phyloP scores from a whole-genome alignment of 1,139 yeast species.

The Saccharomyces hybrid region DNA sequence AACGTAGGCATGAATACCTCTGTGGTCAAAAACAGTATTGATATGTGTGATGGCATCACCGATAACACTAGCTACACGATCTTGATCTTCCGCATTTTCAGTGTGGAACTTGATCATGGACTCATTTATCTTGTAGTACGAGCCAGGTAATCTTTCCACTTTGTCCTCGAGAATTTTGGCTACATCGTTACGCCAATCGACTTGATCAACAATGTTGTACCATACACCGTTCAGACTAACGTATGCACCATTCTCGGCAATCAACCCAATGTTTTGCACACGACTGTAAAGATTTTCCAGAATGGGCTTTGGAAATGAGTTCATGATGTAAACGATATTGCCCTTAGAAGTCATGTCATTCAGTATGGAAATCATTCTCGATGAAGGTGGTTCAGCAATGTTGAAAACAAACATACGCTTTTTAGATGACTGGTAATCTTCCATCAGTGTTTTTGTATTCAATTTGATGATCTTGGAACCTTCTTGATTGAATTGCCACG shows the following conservation, averaged over 20 bases:
- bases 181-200: conserved; percentile 52
- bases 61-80: conserved; percentile 57
- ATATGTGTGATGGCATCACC: conserved; percentile 85
- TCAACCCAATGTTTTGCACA: conserved; percentile 63
- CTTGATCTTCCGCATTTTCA: conserved; percentile 61
- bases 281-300: conserved; percentile 64
- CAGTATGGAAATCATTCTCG: conserved; percentile 44
- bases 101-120: conserved; percentile 70
- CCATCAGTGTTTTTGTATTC: conserved; percentile 37
- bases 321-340: conserved; percentile 65
- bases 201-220: conserved; percentile 55
- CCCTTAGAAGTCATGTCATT: conserved; percentile 41
- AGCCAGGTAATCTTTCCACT: conserved; percentile 75
- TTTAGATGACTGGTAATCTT: conserved; percentile 30
- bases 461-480: conserved; percentile 35
- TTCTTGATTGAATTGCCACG: conserved; percentile 58
- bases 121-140: conserved; percentile 64
- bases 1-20: conserved; percentile 71
- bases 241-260: conserved; percentile 84
- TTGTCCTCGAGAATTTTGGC: conserved; percentile 55
- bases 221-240: conserved; percentile 50
- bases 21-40: conserved; percentile 60
- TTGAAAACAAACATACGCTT: conserved; percentile 51
- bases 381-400: conserved; percentile 42
- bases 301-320: conserved; percentile 55